Base-by-base conservation (phyloP, 1,139 yeast species). In the Debaryomycetaceae sp. region DNA sequence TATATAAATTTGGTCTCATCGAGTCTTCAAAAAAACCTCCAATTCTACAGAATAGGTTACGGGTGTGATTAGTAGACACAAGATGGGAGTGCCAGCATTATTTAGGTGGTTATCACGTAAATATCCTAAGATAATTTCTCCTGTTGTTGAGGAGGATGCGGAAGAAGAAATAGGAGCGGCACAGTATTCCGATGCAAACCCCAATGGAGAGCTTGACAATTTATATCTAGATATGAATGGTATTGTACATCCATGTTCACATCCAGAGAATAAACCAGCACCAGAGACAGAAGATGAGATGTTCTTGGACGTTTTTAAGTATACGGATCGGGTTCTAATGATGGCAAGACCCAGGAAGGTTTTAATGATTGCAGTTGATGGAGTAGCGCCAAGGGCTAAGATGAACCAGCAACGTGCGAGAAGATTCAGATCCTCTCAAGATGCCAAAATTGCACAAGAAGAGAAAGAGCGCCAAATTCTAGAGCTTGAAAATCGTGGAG, bases 351-450 rank as follows among this genome's bases (percentile, higher is more conserved):
- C 99, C 0, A 73, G 99, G 46, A 90, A 91, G 61, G 83, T 95
- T 37, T 75, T 95, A 47, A 83, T 85, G 80, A 91, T 95, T 96
- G 99, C 99, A 5, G 90, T 95, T 50, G 99, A 95, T 69, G 99
- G 99, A 54, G 99, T 95, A 42, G 99, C 99, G 0, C 99, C 99
- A 42, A 78, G 99, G 59, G 99, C 99, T 24, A 95, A 95, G 63
- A 95, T 95, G 98, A 95, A 95, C 63, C 99, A 95, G 66, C 99
- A 95, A 66, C 83, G 99, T 66, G 87, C 99, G 2, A 83, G 99
- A 72, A 81, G 99, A 66, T 95, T 95, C 64, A 76, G 99, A 65
- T 83, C 97, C 11, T 99, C 99, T 0, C 81, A 85, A 57, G 99
- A 95, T 58, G 97, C 97, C 6, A 82, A 87, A 56, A 63, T 83